Conservation (phyloP, 176 grass and related monocot species). For the Hsuehochloa calcarea region DNA sequence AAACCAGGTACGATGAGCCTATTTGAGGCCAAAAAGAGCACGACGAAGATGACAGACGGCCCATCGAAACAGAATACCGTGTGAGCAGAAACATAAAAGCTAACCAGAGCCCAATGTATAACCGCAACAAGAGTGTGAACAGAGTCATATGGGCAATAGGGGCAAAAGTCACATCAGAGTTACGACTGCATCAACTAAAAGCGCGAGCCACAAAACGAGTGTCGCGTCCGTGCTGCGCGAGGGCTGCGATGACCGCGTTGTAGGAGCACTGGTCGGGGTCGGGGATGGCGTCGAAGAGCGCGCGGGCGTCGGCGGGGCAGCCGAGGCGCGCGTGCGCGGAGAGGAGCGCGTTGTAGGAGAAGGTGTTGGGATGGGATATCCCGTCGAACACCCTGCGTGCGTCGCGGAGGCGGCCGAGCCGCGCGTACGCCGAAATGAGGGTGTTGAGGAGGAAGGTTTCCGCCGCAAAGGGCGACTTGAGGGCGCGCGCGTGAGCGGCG, state of each 20-base stretch:
- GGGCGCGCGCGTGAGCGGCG: constrained; percentile 2
- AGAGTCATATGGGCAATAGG: no score
- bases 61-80: no score
- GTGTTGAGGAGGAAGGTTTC: constrained; percentile 39
- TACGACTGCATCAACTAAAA: no score
- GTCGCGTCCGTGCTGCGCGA: constrained; percentile 26
- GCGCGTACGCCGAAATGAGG: constrained; percentile 31
- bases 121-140: no score
- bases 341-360: constrained; percentile 37
- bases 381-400: constrained; percentile 31
- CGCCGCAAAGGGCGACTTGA: constrained; percentile 18
- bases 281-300: constrained; percentile 26
- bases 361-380: constrained; percentile 29
- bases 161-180: no score
- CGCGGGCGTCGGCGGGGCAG: neutral
- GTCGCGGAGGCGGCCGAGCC: constrained; percentile 29
- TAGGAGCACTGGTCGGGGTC: constrained; percentile 8
- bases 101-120: no score
- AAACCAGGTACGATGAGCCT: no score
- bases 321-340: neutral
- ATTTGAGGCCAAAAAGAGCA: no score
- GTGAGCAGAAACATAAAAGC: no score
- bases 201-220: no score
- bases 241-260: constrained; percentile 37
- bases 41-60: no score